phyloP scores from a whole-genome alignment of 345 rosid genomes.

The Brassica carinata region DNA sequence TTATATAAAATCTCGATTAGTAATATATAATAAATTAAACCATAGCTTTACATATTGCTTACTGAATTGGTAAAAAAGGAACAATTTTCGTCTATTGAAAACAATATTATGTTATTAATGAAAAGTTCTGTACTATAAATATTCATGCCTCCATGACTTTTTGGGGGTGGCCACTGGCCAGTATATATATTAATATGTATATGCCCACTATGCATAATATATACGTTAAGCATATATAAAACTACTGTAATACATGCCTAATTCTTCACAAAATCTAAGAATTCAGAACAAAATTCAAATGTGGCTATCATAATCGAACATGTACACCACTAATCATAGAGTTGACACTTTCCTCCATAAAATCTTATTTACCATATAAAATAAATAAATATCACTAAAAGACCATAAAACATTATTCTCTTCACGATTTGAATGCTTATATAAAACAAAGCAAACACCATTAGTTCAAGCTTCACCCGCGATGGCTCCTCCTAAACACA shows the following conservation, averaged over 20 bases:
- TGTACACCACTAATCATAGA: conserved; percentile 51
- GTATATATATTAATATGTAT: not conserved
- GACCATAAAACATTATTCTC: not conserved
- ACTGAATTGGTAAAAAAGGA: not conserved
- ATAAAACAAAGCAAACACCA: conserved; percentile 14
- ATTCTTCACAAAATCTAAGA: conserved; percentile 30
- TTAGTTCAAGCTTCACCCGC: conserved; percentile 29
- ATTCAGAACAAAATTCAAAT: conserved; percentile 32
- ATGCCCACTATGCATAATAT: conserved; percentile 30
- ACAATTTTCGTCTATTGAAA: not conserved
- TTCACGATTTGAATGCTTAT: conserved; percentile 19
- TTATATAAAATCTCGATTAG: too few relatives aligned
- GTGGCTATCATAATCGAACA: conserved; percentile 60
- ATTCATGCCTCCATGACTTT: conserved; percentile 16
- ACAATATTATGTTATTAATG: not conserved
- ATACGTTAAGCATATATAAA: conserved; percentile 21
- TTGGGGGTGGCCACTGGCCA: conserved; percentile 10
- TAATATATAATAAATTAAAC: too few relatives aligned
- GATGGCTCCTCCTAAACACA: conserved; percentile 27
- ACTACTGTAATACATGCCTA: conserved; percentile 19
- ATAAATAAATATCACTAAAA: not conserved
- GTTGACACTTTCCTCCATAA: conserved; percentile 28
- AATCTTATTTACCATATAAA: not conserved
- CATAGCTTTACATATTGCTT: too few relatives aligned
- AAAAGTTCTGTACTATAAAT: not conserved